These are phyloP conservation scores for Aureobasidium namibiae DNA, from an alignment of 2,329 filamentous ascomycete genomes.

Conservation along the genomic window DNA sequence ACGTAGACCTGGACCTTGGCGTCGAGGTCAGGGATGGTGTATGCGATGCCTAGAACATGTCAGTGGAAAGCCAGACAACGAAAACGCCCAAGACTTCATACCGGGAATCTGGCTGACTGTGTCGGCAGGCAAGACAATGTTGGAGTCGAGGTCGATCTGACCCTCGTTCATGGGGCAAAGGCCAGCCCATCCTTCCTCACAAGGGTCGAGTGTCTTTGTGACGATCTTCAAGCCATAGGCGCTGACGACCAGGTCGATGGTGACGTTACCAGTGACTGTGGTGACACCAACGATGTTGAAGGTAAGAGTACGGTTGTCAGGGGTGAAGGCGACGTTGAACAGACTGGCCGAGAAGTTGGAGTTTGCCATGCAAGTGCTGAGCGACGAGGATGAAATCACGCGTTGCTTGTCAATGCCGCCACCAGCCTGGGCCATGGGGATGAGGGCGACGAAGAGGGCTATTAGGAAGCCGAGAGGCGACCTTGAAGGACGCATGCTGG, in stretches of 20 bases:
- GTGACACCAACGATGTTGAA: conserved; percentile 76
- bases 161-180: conserved; percentile 88
- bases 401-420: conserved; percentile 34
- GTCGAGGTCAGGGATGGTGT: conserved; percentile 84
- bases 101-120: conserved; percentile 62
- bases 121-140: conserved; percentile 49
- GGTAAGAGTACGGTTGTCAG: conserved; percentile 61
- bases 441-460: conserved; percentile 27
- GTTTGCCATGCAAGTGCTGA: conserved; percentile 76
- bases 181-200: conserved; percentile 54
- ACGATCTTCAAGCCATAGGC: conserved; percentile 77
- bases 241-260: conserved; percentile 65
- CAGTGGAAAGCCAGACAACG: neutral
- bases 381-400: conserved; percentile 71
- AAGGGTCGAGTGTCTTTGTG: conserved; percentile 64
- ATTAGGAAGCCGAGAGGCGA: conserved; percentile 25
- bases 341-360: conserved; percentile 80
- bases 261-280: conserved; percentile 73
- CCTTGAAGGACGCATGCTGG: conserved; percentile 25
- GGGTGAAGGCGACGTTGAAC: conserved; percentile 77
- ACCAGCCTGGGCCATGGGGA: conserved; percentile 34
- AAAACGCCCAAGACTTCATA: conserved; percentile 24
- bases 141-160: conserved; percentile 68
- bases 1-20: conserved; percentile 76
- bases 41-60: conserved; percentile 55